Percentiles rank a stretch among this genome's conserved stretches.
phyloP scores from a whole-genome alignment of 2,329 filamentous ascomycete species.

The Phaeomoniella chlamydospora region DNA sequence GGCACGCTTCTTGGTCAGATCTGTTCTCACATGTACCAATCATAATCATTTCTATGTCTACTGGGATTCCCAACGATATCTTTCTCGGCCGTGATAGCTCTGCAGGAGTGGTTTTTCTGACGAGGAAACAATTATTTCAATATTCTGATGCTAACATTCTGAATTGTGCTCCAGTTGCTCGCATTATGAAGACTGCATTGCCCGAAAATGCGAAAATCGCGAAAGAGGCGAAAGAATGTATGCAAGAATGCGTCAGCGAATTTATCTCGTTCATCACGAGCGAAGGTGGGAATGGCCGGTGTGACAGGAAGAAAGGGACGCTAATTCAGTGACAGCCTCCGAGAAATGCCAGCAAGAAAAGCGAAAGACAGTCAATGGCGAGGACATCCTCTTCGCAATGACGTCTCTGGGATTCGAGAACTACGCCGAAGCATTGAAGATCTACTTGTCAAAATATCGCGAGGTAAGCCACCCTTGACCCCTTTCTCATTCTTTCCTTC shows the following conservation, averaged over 20 bases:
- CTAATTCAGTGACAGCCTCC: slow-evolving; percentile 49
- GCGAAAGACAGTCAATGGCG: slow-evolving; percentile 96
- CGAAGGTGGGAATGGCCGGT: slow-evolving; percentile 67
- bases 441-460: slow-evolving; percentile 92
- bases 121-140: not conserved
- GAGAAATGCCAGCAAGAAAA: slow-evolving; percentile 99
- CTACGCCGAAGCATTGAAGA: slow-evolving; percentile 94
- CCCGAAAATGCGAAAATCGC: slow-evolving; percentile 98
- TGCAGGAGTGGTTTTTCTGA: too few relatives aligned
- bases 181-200: slow-evolving; percentile 96
- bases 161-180: slow-evolving; percentile 88
- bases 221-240: slow-evolving; percentile 98
- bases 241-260: slow-evolving; percentile 99
- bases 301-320: too few relatives aligned
- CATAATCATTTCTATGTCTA: slow-evolving; percentile 8
- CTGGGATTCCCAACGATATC: too few relatives aligned
- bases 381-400: slow-evolving; percentile 98
- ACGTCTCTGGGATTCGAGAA: slow-evolving; percentile 98
- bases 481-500: slow-evolving; percentile 7
- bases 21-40: slow-evolving; percentile 4
- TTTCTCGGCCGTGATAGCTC: too few relatives aligned
- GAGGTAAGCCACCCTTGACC: slow-evolving; percentile 56
- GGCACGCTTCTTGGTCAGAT: not conserved
- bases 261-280: slow-evolving; percentile 99
- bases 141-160: slow-evolving; percentile 81